phyloP scores from a whole-genome alignment of 2,329 filamentous ascomycete genomes.

The Fusarium albosuccineum region DNA sequence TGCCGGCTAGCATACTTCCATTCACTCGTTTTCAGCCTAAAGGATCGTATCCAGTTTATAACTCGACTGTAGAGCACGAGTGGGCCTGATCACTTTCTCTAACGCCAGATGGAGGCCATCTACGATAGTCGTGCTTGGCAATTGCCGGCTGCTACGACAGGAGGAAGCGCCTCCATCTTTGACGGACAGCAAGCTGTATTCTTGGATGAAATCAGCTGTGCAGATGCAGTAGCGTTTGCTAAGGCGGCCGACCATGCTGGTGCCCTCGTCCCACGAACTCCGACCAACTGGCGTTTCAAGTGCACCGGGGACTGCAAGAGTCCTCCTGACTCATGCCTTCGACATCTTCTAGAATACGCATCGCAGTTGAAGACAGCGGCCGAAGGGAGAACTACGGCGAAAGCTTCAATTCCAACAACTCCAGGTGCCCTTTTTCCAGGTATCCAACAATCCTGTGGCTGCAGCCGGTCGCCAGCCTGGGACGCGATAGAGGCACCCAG shows the following conservation, averaged over 20 bases:
- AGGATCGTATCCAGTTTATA: too few relatives aligned
- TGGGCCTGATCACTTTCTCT: not conserved
- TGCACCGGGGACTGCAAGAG: not conserved
- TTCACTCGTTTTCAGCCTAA: too few relatives aligned
- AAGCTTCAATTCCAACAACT: not conserved
- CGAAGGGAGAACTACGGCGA: not conserved
- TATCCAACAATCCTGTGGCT: not conserved
- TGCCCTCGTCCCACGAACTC: not conserved
- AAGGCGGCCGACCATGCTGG: not conserved
- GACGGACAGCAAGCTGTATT: not conserved
- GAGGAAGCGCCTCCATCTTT: not conserved
- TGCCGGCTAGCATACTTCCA: too few relatives aligned
- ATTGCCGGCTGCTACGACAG: not conserved
- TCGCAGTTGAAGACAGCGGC: not conserved
- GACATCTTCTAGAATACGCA: not conserved
- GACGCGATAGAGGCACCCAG: not conserved
- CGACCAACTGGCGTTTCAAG: not conserved
- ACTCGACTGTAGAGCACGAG: too few relatives aligned
- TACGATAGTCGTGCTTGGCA: not conserved
- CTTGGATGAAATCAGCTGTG: not conserved
- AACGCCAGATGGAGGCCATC: not conserved
- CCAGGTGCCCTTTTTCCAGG: not conserved
- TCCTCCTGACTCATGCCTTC: not conserved
- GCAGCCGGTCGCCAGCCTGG: not conserved
- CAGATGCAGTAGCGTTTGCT: not conserved